Percentiles rank a stretch among this genome's conserved stretches.
These are phyloP conservation scores for Hypoxylon sp. DNA, from an alignment of 2,329 filamentous ascomycete genomes.

Conservation along the genomic window DNA sequence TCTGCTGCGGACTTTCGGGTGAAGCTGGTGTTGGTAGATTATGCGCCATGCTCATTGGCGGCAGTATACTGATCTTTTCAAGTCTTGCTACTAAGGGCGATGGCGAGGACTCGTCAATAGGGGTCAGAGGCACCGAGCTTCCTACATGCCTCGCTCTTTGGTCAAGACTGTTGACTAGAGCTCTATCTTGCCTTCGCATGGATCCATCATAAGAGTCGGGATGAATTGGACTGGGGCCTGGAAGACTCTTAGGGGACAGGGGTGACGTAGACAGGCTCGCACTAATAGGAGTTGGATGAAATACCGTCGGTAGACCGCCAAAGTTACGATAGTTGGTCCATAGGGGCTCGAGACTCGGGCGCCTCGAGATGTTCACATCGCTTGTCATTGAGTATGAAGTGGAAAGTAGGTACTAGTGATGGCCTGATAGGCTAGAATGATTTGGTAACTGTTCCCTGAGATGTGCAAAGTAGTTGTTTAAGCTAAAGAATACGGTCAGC, in stretches of 20 bases:
- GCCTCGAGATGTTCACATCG: constrained; percentile 52
- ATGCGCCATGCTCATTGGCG: constrained; percentile 38
- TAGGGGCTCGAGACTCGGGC: constrained; percentile 56
- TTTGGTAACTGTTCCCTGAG: constrained; percentile 1
- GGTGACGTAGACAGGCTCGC: constrained; percentile 52
- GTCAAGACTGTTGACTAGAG: constrained; percentile 56
- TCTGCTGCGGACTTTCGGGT: constrained; percentile 15
- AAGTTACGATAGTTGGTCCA: constrained; percentile 54
- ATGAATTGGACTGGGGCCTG: constrained; percentile 57
- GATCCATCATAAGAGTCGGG: constrained; percentile 53
- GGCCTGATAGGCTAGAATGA: constrained; percentile 21
- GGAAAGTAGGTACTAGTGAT: constrained; percentile 8
- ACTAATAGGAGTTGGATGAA: constrained; percentile 47
- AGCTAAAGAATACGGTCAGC: constrained; percentile 5
- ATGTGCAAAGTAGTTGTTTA: constrained; percentile 23
- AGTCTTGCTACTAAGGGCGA: constrained; percentile 48
- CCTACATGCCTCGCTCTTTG: constrained; percentile 46
- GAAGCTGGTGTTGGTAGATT: constrained; percentile 31
- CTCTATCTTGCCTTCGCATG: constrained; percentile 57
- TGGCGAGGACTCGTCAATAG: constrained; percentile 53
- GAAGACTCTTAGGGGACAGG: constrained; percentile 54
- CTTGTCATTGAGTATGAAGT: constrained; percentile 46
- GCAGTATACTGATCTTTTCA: constrained; percentile 50
- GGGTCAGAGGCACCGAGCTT: constrained; percentile 47
- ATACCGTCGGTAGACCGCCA: constrained; percentile 45